phyloP scores from a whole-genome alignment of 208 protist species.

The Leishmania aethiopica region DNA sequence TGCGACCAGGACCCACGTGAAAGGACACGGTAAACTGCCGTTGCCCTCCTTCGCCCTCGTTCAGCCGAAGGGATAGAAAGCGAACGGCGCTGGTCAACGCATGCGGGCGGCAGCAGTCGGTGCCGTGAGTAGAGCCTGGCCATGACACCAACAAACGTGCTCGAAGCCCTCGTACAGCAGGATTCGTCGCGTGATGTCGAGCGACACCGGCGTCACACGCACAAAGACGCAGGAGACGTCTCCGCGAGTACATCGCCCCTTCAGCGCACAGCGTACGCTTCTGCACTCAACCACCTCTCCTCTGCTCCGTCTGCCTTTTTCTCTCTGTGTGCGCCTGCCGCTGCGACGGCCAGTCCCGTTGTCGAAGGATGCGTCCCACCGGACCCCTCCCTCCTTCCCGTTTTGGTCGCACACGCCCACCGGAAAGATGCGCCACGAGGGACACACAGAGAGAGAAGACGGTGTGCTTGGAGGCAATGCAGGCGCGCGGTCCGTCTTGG shows the following conservation, averaged over 20 bases:
- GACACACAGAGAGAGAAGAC: not conserved
- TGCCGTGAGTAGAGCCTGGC: not conserved
- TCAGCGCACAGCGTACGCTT: not conserved
- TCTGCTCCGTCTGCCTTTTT: not conserved
- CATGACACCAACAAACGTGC: not conserved
- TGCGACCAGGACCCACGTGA: not conserved
- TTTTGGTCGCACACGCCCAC: not conserved
- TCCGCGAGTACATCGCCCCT: constrained; percentile 6
- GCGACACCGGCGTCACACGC: not conserved
- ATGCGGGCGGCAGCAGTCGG: not conserved
- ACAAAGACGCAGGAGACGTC: not conserved
- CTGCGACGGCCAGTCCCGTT: not conserved
- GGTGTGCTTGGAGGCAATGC: not conserved
- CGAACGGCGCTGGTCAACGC: constrained; percentile 4
- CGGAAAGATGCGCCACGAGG: not conserved
- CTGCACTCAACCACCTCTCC: not conserved
- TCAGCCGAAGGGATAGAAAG: not conserved
- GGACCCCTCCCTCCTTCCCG: too few species aligned
- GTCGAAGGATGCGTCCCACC: not conserved
- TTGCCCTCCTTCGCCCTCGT: not conserved
- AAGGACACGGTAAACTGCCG: constrained; percentile 5
- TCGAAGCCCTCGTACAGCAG: not conserved
- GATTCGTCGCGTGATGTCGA: not conserved
- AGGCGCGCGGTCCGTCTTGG: not conserved
- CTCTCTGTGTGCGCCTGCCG: not conserved